A percentile compares a stretch with the other conserved stretches of the same genome.
phyloP scores from a whole-genome alignment of 768 basidiomycete genomes.

The Boletus tomentosulus region DNA sequence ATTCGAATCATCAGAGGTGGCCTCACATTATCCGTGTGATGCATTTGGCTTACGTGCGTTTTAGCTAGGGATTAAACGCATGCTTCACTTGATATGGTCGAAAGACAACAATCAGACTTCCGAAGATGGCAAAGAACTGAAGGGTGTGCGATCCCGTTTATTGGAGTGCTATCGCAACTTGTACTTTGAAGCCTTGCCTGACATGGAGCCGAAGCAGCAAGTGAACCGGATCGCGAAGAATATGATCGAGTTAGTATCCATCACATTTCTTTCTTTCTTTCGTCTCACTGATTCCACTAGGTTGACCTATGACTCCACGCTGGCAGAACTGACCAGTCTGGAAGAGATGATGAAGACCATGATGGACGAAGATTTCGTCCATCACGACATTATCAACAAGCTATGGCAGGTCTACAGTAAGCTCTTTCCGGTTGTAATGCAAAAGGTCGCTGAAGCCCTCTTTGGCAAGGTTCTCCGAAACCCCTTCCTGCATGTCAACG shows the following conservation, averaged over 20 bases:
- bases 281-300: conserved; percentile 37
- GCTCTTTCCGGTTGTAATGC: conserved; percentile 23
- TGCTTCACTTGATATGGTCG: conserved; percentile 96
- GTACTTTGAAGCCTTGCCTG: conserved; percentile 82
- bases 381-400: conserved; percentile 80
- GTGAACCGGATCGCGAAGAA: conserved; percentile 93
- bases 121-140: conserved; percentile 74
- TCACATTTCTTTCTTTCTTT: not conserved
- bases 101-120: conserved; percentile 86
- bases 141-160: conserved; percentile 81
- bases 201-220: conserved; percentile 76
- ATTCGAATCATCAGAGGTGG: conserved; percentile 72
- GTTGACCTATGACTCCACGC: conserved; percentile 83
- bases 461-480: conserved; percentile 58
- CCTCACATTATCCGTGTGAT: not conserved
- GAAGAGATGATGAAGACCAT: conserved; percentile 97
- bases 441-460: not conserved
- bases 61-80: conserved; percentile 86
- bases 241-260: conserved; percentile 78
- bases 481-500: conserved; percentile 79
- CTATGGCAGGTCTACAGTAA: conserved; percentile 96
- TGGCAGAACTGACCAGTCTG: conserved; percentile 92
- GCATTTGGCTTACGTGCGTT: conserved; percentile 1
- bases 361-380: conserved; percentile 86
- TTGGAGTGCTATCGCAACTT: conserved; percentile 84